Evolutionary conservation across 768 basidiomycete species (phyloP).

Genomic region (Hericium rajendrae): DNA sequence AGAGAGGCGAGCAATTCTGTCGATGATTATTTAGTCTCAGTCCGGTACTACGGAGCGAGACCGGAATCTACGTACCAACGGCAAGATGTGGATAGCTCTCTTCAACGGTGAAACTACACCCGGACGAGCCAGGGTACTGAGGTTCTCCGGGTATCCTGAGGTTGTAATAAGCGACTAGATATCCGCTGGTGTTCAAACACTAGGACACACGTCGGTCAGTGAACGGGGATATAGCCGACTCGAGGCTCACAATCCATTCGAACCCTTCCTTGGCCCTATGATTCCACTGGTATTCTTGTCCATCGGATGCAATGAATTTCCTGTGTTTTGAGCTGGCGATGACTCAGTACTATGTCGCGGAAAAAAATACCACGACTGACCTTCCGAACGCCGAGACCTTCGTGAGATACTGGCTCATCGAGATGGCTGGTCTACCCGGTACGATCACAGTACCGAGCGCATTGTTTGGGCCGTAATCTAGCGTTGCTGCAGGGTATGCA

Average conservation of each 20-base stretch:
- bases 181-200: conserved; percentile 45
- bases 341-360: background rate
- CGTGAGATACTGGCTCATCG: conserved; percentile 46
- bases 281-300: conserved; percentile 53
- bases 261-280: conserved; percentile 36
- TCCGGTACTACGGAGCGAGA: too few relatives aligned
- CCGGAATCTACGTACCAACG: conserved; percentile 32
- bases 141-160: conserved; percentile 42
- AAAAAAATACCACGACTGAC: conserved; percentile 23
- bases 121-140: conserved; percentile 44
- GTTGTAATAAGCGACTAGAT: conserved; percentile 51
- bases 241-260: conserved; percentile 53
- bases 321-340: conserved; percentile 32
- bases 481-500: conserved; percentile 31
- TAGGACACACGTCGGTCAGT: conserved; percentile 17
- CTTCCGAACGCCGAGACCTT: conserved; percentile 30
- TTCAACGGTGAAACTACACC: conserved; percentile 54
- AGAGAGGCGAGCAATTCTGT: conserved; percentile 53
- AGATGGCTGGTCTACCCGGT: conserved; percentile 22
- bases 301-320: conserved; percentile 50
- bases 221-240: background rate
- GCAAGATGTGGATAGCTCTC: conserved; percentile 49
- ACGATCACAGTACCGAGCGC: conserved; percentile 44
- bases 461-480: conserved; percentile 42
- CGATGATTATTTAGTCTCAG: background rate